Evolutionary conservation across 164 flowering plant species (phyloP).

Genomic region (Santalum album): DNA sequence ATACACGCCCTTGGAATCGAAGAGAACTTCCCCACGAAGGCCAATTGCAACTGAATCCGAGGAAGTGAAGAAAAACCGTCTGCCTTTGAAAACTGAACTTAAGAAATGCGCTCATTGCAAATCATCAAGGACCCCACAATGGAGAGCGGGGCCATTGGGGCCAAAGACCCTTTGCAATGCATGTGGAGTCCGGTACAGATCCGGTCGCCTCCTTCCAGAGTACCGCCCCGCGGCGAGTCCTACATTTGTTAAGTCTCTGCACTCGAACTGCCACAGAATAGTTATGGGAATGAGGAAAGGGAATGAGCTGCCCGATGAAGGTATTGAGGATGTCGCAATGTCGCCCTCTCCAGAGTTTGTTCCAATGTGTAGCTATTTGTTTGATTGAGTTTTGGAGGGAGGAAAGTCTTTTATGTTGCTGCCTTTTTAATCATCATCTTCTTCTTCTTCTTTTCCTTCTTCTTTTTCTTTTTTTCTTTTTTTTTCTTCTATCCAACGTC

Average conservation of each 20-base stretch:
- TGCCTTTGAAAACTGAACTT: not conserved
- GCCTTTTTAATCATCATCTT: too few species aligned
- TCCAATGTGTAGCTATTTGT: slow-evolving; percentile 1
- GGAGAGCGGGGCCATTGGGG: slow-evolving; percentile 39
- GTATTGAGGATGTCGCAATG: not conserved
- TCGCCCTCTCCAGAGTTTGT: slow-evolving; percentile 1
- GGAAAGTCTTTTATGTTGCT: not conserved
- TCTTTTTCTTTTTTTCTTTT: too few species aligned
- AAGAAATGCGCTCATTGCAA: slow-evolving; percentile 32
- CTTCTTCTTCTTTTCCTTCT: too few species aligned
- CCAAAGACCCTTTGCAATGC: slow-evolving; percentile 50
- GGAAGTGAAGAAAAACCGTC: not conserved
- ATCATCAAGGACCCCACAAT: slow-evolving; percentile 35
- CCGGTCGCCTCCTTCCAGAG: slow-evolving; percentile 43
- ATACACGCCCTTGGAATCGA: slow-evolving; percentile 7
- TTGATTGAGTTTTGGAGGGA: not conserved
- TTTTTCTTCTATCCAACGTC: too few species aligned
- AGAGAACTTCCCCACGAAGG: not conserved
- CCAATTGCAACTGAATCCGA: not conserved
- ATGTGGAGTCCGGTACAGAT: slow-evolving; percentile 41
- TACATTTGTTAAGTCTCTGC: slow-evolving; percentile 31
- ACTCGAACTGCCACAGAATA: slow-evolving; percentile 43
- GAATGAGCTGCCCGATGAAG: not conserved
- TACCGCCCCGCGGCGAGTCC: slow-evolving; percentile 47
- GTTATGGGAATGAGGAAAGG: slow-evolving; percentile 33